Evolutionary conservation across 169 alveolate species (phyloP).

Genomic region (Plasmodium relictum): DNA sequence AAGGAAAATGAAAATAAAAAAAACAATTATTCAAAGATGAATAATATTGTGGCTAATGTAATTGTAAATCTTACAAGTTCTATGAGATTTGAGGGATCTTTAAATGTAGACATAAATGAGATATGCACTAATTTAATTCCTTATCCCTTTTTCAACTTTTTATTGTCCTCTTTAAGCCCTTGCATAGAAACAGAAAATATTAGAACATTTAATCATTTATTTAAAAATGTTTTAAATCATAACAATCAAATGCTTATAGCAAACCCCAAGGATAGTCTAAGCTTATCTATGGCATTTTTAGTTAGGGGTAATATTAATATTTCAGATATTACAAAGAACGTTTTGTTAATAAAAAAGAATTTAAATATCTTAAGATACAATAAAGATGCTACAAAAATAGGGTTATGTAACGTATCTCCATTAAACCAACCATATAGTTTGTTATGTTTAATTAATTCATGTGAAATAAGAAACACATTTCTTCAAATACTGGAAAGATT

Average conservation of each 20-base stretch:
- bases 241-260: slow-evolving; percentile 84
- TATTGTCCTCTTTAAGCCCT: slow-evolving; percentile 91
- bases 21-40: slow-evolving; percentile 76
- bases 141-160: slow-evolving; percentile 93
- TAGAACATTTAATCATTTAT: slow-evolving; percentile 60
- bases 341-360: slow-evolving; percentile 88
- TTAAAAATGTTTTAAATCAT: slow-evolving; percentile 83
- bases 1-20: slow-evolving; percentile 57
- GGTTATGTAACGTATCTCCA: slow-evolving; percentile 92
- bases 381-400: slow-evolving; percentile 94
- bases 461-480: slow-evolving; percentile 88
- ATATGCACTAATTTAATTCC: slow-evolving; percentile 97
- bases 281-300: slow-evolving; percentile 94
- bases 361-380: slow-evolving; percentile 92
- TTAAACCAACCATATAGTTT: slow-evolving; percentile 90
- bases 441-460: slow-evolving; percentile 91
- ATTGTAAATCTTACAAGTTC: slow-evolving; percentile 91
- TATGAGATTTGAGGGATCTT: slow-evolving; percentile 96
- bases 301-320: slow-evolving; percentile 92
- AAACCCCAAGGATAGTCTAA: slow-evolving; percentile 88
- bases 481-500: slow-evolving; percentile 87
- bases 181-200: slow-evolving; percentile 75
- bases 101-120: slow-evolving; percentile 95
- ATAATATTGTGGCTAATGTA: slow-evolving; percentile 75
- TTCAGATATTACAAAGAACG: slow-evolving; percentile 92